Conservation (phyloP, 345 rosid species). For the Gossypium stocksii region DNA sequence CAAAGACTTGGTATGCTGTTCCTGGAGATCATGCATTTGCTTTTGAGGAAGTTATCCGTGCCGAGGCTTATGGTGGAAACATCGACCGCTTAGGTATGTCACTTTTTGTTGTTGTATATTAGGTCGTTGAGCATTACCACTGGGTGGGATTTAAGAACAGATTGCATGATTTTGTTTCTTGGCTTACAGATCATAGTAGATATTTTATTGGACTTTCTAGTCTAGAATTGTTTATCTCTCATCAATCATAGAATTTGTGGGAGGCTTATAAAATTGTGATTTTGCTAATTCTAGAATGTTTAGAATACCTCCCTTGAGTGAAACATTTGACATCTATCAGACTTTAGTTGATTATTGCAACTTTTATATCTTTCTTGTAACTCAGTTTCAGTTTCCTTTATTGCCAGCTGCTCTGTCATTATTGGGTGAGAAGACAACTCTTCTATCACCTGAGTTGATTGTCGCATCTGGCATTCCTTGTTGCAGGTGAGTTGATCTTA, state of each 20-base stretch:
- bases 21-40: slow-evolving; percentile 83
- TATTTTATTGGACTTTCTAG: background rate
- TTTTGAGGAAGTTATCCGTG: slow-evolving; percentile 89
- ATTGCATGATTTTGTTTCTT: background rate
- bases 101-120: background rate
- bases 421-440: slow-evolving; percentile 98
- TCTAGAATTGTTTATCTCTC: background rate
- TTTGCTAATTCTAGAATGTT: background rate
- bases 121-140: background rate
- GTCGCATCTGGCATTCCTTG: slow-evolving; percentile 89
- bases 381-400: slow-evolving; percentile 24
- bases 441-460: slow-evolving; percentile 79
- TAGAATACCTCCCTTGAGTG: background rate
- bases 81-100: slow-evolving; percentile 74
- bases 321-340: background rate
- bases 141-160: background rate
- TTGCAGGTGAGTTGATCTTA: slow-evolving; percentile 63
- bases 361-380: slow-evolving; percentile 9
- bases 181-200: slow-evolving; percentile 12
- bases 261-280: background rate
- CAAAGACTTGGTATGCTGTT: slow-evolving; percentile 97
- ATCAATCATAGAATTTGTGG: background rate
- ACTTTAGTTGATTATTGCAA: slow-evolving; percentile 4
- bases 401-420: slow-evolving; percentile 72
- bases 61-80: slow-evolving; percentile 71